Evolutionary conservation across 2,329 filamentous ascomycete species (phyloP).

Genomic region (Xylariaceae sp.): DNA sequence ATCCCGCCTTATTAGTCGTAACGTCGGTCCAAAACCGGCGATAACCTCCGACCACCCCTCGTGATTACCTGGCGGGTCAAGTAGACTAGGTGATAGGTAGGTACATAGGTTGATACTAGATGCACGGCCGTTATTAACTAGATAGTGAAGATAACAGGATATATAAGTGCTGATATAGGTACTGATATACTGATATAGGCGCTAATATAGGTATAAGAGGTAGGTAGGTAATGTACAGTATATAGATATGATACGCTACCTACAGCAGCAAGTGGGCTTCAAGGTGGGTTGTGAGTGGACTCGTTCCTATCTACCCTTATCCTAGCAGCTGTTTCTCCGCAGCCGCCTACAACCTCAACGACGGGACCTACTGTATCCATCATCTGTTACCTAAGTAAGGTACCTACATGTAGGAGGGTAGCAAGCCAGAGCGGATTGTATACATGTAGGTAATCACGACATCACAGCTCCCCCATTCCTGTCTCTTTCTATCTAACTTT

Average conservation of each 20-base stretch:
- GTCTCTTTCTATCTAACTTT: background rate
- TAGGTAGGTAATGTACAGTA: background rate
- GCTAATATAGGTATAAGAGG: background rate
- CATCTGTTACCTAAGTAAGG: background rate
- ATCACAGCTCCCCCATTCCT: constrained; percentile 8
- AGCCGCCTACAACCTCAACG: constrained; percentile 17
- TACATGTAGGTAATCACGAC: constrained; percentile 26
- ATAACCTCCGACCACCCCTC: constrained; percentile 16
- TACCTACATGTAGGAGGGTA: too few species aligned
- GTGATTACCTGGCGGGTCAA: too few species aligned
- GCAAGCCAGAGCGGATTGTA: too few species aligned
- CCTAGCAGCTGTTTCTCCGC: constrained; percentile 17
- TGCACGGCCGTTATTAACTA: too few species aligned
- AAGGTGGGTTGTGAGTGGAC: constrained; percentile 14
- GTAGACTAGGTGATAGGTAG: too few species aligned
- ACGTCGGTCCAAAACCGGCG: constrained; percentile 1
- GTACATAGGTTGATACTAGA: background rate
- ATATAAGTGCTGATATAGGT: too few species aligned
- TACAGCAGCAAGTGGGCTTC: constrained; percentile 4
- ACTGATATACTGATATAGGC: too few species aligned
- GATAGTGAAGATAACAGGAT: too few species aligned
- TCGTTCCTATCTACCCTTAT: constrained; percentile 4
- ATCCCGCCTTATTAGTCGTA: constrained; percentile 1
- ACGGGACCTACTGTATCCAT: too few species aligned
- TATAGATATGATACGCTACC: constrained; percentile 10